Percentiles rank a stretch among this genome's conserved stretches.
These are phyloP conservation scores for Neckera pumila DNA, from an alignment of 225 moss, liverwort and hornwort species.

Conservation along the genomic window DNA sequence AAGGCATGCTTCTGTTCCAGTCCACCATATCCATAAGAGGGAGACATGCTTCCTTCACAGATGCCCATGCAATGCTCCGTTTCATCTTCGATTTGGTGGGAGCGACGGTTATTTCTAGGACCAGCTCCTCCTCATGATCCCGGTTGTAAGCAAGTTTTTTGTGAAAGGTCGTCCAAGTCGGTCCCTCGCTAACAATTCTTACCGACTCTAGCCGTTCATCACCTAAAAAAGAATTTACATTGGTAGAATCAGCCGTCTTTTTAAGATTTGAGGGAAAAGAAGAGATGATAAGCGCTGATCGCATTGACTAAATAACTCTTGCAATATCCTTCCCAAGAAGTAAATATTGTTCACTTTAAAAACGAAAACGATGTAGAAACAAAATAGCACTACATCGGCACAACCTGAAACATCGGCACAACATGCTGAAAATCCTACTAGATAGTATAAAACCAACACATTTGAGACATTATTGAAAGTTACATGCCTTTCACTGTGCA, in stretches of 20 bases:
- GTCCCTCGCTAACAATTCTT: slow-evolving; percentile 59
- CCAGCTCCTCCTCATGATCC: slow-evolving; percentile 47
- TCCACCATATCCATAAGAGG: slow-evolving; percentile 47
- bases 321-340: not conserved
- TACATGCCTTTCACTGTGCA: slow-evolving; percentile 57
- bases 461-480: not conserved
- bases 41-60: slow-evolving; percentile 59
- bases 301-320: not conserved
- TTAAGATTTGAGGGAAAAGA: not conserved
- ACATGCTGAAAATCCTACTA: not conserved
- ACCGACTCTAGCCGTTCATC: slow-evolving; percentile 68
- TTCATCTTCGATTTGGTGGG: slow-evolving; percentile 21
- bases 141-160: not conserved
- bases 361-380: not conserved
- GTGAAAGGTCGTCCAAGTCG: slow-evolving; percentile 46
- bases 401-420: not conserved
- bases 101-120: slow-evolving; percentile 49
- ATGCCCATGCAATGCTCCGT: slow-evolving; percentile 50
- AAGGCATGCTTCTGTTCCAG: slow-evolving; percentile 84
- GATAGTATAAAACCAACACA: not conserved
- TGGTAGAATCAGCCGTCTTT: not conserved
- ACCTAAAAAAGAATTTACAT: slow-evolving; percentile 20
- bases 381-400: not conserved
- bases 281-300: not conserved
- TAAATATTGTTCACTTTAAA: not conserved